phyloP scores from a whole-genome alignment of 306 rosid genomes.

The Sesbania bispinosa region DNA sequence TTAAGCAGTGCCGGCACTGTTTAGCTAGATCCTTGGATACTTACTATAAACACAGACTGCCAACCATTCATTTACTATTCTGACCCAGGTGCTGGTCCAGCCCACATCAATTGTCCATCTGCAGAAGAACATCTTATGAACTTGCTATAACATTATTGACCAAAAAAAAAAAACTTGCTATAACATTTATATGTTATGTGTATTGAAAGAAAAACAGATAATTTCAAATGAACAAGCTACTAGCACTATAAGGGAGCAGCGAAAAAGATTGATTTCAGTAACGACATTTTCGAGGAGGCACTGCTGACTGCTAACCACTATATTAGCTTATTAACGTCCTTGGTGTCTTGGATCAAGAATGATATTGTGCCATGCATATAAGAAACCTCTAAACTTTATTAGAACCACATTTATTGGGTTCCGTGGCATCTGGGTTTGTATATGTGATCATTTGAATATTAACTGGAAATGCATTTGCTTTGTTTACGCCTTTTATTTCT shows the following conservation, averaged over 20 bases:
- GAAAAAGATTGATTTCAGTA: not conserved
- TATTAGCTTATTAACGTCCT: not conserved
- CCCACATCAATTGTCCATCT: slow-evolving; percentile 99
- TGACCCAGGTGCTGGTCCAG: slow-evolving; percentile 99
- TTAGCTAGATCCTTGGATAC: slow-evolving; percentile 6
- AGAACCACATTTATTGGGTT: slow-evolving; percentile 4
- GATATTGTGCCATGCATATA: not conserved
- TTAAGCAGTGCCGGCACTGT: not conserved
- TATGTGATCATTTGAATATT: not conserved
- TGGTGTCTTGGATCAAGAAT: not conserved
- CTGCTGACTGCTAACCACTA: not conserved
- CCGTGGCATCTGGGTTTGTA: not conserved
- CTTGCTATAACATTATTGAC: not conserved
- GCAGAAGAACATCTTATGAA: slow-evolving; percentile 23
- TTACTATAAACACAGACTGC: slow-evolving; percentile 94
- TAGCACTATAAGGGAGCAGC: not conserved
- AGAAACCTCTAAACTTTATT: not conserved
- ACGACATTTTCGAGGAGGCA: not conserved
- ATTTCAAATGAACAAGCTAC: not conserved
- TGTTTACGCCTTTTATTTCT: not conserved
- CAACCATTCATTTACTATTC: slow-evolving; percentile 93
- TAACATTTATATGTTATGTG: not conserved
- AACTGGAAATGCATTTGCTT: slow-evolving; percentile 16
- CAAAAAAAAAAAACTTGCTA: too few species aligned
- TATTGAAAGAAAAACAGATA: not conserved